A percentile compares a stretch with the other conserved stretches of the same genome.
phyloP scores from a whole-genome alignment of 306 rosid species.

The Lablab purpureus region DNA sequence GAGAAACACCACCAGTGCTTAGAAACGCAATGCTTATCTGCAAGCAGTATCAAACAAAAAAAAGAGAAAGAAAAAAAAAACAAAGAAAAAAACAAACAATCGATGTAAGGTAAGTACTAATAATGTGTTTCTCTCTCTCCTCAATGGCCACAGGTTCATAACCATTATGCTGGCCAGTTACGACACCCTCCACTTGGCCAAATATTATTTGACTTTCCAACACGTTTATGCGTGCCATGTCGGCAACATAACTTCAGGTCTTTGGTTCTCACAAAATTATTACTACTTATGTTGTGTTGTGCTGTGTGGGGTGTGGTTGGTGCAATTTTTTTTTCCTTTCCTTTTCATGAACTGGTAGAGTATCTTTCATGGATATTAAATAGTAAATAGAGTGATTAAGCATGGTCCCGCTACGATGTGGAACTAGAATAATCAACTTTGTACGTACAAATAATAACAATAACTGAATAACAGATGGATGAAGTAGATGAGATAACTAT shows the following conservation, averaged over 20 bases:
- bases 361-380: background rate
- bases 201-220: constrained; percentile 40
- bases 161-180: constrained; percentile 45
- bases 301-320: background rate
- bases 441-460: background rate
- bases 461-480: background rate
- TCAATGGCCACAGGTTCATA: constrained; percentile 2
- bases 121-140: constrained; percentile 5
- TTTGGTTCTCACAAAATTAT: background rate
- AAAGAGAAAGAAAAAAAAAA: background rate
- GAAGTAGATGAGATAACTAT: background rate
- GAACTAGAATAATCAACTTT: background rate
- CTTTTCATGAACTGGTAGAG: background rate
- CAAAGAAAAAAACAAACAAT: background rate
- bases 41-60: constrained; percentile 50
- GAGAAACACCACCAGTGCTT: constrained; percentile 33
- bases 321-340: background rate
- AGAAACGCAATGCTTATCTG: constrained; percentile 49
- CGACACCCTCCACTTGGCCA: constrained; percentile 49
- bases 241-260: constrained; percentile 58
- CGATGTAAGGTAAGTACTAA: too few relatives aligned
- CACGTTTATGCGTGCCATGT: constrained; percentile 61
- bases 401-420: background rate
- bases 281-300: too few relatives aligned
- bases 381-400: background rate